Evolutionary conservation across 1,139 yeast species (phyloP), one percentile per base, ranked within the genome.

Genomic region (Hyphopichia khmerensis): DNA sequence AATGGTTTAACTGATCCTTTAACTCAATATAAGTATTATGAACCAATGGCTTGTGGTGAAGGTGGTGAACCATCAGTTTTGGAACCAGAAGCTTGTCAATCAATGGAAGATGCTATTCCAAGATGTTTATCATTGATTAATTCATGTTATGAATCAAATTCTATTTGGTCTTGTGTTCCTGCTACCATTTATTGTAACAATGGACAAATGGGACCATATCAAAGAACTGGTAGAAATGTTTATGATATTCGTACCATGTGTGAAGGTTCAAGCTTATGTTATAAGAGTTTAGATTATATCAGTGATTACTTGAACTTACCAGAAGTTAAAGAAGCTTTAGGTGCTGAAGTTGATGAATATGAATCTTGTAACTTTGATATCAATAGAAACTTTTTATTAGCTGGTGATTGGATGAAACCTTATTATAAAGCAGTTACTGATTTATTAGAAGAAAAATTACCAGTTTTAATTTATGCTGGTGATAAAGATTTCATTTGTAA

Each of bases 1-100:
- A 93, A 93, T 62, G 99, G 99, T 45, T 80, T 93, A 60, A 90
- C 97, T 42, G 98, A 93, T 66, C 91, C 96, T 14, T 79, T 88
- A 63, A 81, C 82, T 49, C 99, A 93, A 71, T 87, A 86, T 65
- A 86, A 84, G 54, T 82, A 82, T 65, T 93, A 89, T 68, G 87
- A 87, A 69, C 96, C 95, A 64, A 93, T 93, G 99, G 98, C 97
- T 10, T 93, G 99, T 68, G 96, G 97, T 51, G 74, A 81, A 57
- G 96, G 96, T 59, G 98, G 96, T 38, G 87, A 83, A 52, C 85
- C 87, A 33, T 75, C 95, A 9, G 95, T 90, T 9, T 72, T 93
- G 56, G 72, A 77, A 32, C 87, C 85, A 40, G 91, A 85, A 49
- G 84, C 87, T 63, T 93, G 99, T 72, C 77, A 82, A 43, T 70